Conservation (phyloP, 768 basidiomycete species). For the Phaffia tasmanica region DNA sequence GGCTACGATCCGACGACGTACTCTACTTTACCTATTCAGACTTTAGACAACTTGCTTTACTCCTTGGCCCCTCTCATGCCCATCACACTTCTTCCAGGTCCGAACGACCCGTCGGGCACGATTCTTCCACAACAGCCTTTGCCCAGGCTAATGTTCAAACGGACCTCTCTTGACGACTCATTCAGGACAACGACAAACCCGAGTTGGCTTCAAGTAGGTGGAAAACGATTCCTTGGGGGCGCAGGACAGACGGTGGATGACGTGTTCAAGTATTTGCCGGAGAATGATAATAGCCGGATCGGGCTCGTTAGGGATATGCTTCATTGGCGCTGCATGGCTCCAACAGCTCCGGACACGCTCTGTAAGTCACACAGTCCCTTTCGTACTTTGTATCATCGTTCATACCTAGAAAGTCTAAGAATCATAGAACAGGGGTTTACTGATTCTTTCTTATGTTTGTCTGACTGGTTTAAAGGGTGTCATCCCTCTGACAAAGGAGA, state of each 20-base stretch:
- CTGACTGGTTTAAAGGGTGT: slow-evolving; percentile 49
- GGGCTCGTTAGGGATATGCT: slow-evolving; percentile 67
- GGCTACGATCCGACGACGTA: slow-evolving; percentile 56
- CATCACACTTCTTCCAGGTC: slow-evolving; percentile 78
- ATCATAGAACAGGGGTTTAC: not conserved
- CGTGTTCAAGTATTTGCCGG: slow-evolving; percentile 76
- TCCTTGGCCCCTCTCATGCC: slow-evolving; percentile 70
- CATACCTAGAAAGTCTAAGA: no score
- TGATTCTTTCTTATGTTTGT: not conserved
- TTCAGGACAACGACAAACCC: slow-evolving; percentile 83
- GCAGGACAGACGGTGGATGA: slow-evolving; percentile 91
- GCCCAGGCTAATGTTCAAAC: slow-evolving; percentile 74
- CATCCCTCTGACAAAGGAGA: slow-evolving; percentile 80
- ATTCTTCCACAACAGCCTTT: slow-evolving; percentile 90
- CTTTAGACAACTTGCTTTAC: slow-evolving; percentile 56
- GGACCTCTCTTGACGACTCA: slow-evolving; percentile 31
- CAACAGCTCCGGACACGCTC: slow-evolving; percentile 94
- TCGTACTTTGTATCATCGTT: no score
- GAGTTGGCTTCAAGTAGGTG: slow-evolving; percentile 58
- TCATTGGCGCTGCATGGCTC: slow-evolving; percentile 92
- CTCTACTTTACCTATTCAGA: slow-evolving; percentile 61
- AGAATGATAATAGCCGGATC: slow-evolving; percentile 48
- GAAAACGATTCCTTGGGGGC: slow-evolving; percentile 58
- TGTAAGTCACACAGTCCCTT: slow-evolving; percentile 40
- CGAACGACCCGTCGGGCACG: slow-evolving; percentile 71